A percentile compares a stretch with the other conserved stretches of the same genome.
Evolutionary conservation across 2,329 filamentous ascomycete genomes (phyloP).

Genomic region (Periconia sp.): DNA sequence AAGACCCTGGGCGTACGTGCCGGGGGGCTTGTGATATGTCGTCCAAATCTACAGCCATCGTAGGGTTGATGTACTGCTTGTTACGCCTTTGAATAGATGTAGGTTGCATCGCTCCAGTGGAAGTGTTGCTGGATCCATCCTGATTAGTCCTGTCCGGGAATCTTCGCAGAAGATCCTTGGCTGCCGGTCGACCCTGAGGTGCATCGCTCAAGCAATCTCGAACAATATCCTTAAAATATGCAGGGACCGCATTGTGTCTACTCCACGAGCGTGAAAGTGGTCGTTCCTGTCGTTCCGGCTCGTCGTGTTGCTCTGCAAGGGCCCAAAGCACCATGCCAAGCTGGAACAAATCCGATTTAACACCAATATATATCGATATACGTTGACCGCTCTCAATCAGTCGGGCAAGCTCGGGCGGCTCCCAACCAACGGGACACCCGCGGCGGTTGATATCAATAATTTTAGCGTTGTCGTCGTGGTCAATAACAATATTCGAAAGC

Average conservation of each 20-base stretch:
- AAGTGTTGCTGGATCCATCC: constrained; percentile 10
- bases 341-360: constrained; percentile 96
- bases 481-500: constrained; percentile 93
- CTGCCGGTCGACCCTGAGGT: constrained; percentile 72
- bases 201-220: constrained; percentile 73
- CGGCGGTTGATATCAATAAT: constrained; percentile 98
- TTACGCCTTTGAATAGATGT: constrained; percentile 46
- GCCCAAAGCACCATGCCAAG: constrained; percentile 97
- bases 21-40: constrained; percentile 43
- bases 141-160: constrained; percentile 30
- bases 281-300: constrained; percentile 77
- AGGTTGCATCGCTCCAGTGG: constrained; percentile 30
- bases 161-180: constrained; percentile 64
- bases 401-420: constrained; percentile 84
- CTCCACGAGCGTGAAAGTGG: constrained; percentile 54
- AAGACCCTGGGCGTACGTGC: constrained; percentile 29
- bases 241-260: constrained; percentile 60
- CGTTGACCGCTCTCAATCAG: constrained; percentile 87
- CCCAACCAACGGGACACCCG: constrained; percentile 97
- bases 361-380: constrained; percentile 95
- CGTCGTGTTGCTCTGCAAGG: constrained; percentile 81
- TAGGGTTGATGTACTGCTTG: constrained; percentile 52
- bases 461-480: constrained; percentile 79
- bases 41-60: constrained; percentile 46
- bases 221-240: constrained; percentile 77